Percentiles rank a stretch among this genome's conserved stretches.
Conservation (phyloP, 2,329 filamentous ascomycete genomes). For the Talaromyces funiculosus region DNA sequence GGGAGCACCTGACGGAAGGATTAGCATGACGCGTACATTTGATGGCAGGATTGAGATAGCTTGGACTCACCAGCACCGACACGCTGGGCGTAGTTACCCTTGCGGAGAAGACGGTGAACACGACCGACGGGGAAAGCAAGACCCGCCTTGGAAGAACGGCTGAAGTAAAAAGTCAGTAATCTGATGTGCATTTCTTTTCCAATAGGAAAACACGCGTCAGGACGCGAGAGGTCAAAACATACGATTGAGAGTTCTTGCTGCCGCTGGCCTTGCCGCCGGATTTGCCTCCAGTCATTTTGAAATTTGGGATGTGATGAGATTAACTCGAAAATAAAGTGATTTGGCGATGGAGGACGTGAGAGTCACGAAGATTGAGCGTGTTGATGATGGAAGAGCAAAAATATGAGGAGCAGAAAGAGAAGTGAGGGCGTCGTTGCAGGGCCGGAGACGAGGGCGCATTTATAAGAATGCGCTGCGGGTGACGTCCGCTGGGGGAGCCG, state of each 20-base stretch:
- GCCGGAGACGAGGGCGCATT: constrained; percentile 28
- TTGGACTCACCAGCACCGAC: constrained; percentile 74
- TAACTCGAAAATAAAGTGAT: constrained; percentile 16
- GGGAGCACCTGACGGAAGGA: constrained; percentile 57
- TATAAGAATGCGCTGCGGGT: constrained; percentile 41
- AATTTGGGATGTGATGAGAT: constrained; percentile 33
- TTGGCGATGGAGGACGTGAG: constrained; percentile 14
- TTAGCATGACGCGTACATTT: constrained; percentile 19
- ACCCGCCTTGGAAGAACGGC: constrained; percentile 98
- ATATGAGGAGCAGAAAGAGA: constrained; percentile 24
- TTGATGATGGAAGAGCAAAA: constrained; percentile 20
- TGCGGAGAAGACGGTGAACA: constrained; percentile 98
- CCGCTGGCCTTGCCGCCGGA: constrained; percentile 99
- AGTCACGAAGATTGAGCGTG: constrained; percentile 14
- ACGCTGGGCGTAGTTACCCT: constrained; percentile 99
- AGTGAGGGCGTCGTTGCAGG: constrained; percentile 26
- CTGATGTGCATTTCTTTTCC: background rate
- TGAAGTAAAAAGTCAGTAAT: constrained; percentile 36
- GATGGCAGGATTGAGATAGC: background rate
- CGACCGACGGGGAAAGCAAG: constrained; percentile 97
- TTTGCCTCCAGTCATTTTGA: constrained; percentile 99
- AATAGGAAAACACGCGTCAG: background rate
- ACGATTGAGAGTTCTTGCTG: constrained; percentile 99
- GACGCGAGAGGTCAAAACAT: constrained; percentile 29
- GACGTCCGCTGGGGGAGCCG: constrained; percentile 38